A percentile compares a stretch with the other conserved stretches of the same genome.
Evolutionary conservation across 805 yeast species (phyloP).

Genomic region (Kregervanrija pseudodelftensis): DNA sequence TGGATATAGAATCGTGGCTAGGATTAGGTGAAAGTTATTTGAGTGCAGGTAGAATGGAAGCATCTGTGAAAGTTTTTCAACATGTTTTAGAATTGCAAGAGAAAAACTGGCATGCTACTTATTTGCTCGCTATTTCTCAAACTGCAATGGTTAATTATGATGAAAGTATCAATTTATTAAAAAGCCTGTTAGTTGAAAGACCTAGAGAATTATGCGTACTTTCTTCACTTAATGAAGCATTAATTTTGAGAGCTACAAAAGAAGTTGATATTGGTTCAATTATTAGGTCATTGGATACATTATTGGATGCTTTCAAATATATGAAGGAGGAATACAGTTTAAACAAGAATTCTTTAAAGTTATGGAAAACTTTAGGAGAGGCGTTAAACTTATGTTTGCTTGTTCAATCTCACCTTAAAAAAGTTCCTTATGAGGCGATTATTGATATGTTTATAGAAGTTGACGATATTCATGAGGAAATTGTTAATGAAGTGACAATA

Average conservation of each 20-base stretch:
- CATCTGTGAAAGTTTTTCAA: constrained; percentile 75
- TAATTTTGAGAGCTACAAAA: constrained; percentile 45
- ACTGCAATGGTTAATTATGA: constrained; percentile 61
- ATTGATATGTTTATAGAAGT: constrained; percentile 24
- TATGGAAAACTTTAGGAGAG: constrained; percentile 65
- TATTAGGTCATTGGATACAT: constrained; percentile 52
- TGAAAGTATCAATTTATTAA: constrained; percentile 45
- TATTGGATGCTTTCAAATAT: constrained; percentile 30
- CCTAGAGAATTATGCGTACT: constrained; percentile 39
- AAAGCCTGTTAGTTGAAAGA: constrained; percentile 29
- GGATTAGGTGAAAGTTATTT: constrained; percentile 96
- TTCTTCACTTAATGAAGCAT: constrained; percentile 49
- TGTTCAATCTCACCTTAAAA: constrained; percentile 45
- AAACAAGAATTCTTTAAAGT: constrained; percentile 35
- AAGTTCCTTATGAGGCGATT: constrained; percentile 38
- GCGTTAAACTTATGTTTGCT: constrained; percentile 45
- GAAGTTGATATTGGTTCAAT: constrained; percentile 55
- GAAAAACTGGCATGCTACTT: constrained; percentile 52
- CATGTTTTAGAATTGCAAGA: constrained; percentile 50
- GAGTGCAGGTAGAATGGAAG: constrained; percentile 77
- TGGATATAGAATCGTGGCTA: constrained; percentile 79
- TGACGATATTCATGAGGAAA: background rate
- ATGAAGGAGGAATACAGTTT: constrained; percentile 14
- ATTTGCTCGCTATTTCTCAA: constrained; percentile 59
- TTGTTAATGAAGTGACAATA: too few relatives aligned